These are phyloP conservation scores for Dispira parvispora DNA, from an alignment of 192 early-diverging fungal species.

Conservation along the genomic window DNA sequence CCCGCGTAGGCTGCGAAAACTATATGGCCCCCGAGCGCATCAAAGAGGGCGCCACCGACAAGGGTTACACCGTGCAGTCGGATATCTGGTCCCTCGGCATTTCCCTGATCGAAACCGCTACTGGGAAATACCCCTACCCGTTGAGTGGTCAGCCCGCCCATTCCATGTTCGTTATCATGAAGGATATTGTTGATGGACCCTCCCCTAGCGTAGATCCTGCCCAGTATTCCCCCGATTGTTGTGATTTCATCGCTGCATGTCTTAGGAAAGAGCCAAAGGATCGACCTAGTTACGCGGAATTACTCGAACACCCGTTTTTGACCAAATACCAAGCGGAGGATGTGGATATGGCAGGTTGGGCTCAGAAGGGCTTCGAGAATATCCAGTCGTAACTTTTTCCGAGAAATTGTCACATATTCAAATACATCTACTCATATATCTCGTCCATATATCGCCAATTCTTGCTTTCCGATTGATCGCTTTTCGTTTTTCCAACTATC, in stretches of 20 bases:
- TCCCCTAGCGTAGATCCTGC: conserved; percentile 54
- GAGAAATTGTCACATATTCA: too few relatives aligned
- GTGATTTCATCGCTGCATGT: conserved; percentile 66
- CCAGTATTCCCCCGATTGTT: conserved; percentile 45
- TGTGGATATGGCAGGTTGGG: conserved; percentile 82
- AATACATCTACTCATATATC: too few relatives aligned
- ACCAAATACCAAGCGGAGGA: conserved; percentile 33
- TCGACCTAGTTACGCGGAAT: conserved; percentile 58
- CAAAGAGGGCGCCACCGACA: conserved; percentile 28
- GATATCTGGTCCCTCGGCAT: conserved; percentile 92
- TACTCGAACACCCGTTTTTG: conserved; percentile 68
- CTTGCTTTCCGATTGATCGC: too few relatives aligned
- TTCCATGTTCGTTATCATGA: conserved; percentile 67
- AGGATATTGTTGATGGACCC: conserved; percentile 64
- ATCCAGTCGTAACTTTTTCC: too few relatives aligned
- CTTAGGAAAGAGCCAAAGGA: conserved; percentile 47
- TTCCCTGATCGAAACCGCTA: conserved; percentile 68
- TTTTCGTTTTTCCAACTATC: too few relatives aligned
- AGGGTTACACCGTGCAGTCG: conserved; percentile 67
- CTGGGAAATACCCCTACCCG: conserved; percentile 66
- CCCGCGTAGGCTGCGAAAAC: conserved; percentile 83
- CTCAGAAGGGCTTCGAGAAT: conserved; percentile 17
- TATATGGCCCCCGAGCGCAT: conserved; percentile 98
- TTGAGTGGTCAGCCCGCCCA: conserved; percentile 36
- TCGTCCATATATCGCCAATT: too few relatives aligned